Base-by-base conservation (phyloP, 805 yeast genomes). In the Ogataea neopini region DNA sequence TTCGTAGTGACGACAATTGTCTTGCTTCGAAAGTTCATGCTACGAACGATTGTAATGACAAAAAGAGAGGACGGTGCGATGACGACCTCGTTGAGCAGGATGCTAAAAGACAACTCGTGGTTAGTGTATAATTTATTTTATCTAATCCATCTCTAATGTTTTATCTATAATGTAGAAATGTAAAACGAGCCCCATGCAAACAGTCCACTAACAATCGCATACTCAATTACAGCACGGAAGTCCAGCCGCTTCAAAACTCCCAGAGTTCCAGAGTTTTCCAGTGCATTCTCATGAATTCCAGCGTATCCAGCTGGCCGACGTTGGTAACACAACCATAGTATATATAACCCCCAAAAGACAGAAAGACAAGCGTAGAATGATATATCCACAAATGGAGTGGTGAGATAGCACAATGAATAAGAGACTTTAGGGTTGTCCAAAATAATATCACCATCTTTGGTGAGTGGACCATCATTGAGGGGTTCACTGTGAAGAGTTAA, bases 401-500 rank as follows among this genome's bases (percentile, higher is more conserved):
- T 75, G 28, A 74, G 57, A 58, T 72, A 73, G 59, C 82, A 77
- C 18, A 75, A 54, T n/a, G 67, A 57, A 19, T 79, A 73, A 17
- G 58, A 53, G 56, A 67, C 70, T 7, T 49, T 42, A 2, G 48
- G 41, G 6, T 25, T 37, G 28, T 30, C 23, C 26, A 33, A 13
- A 14, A 20, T 41, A 5, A 19, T 18, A 6, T 49, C 32, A 8
- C 49, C 49, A 18, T 39, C 43, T 15, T 36, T 36, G 3, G 48
- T 43, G 6, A 46, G 28, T 1, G 48, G 48, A 23, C 33, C 41
- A 10, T 30, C 41, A 14, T 42, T 22, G 6, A 34, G 13, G 1
- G 46, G 40, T 4, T 29, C 11, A 28, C 44, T 43, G 22, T 45
- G 60, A 33, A 94, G 71, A 0, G 96, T 81, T 5, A 94, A 66